Base-by-base conservation (phyloP, 805 yeast genomes). In the Pichia rugopelliculosa region DNA sequence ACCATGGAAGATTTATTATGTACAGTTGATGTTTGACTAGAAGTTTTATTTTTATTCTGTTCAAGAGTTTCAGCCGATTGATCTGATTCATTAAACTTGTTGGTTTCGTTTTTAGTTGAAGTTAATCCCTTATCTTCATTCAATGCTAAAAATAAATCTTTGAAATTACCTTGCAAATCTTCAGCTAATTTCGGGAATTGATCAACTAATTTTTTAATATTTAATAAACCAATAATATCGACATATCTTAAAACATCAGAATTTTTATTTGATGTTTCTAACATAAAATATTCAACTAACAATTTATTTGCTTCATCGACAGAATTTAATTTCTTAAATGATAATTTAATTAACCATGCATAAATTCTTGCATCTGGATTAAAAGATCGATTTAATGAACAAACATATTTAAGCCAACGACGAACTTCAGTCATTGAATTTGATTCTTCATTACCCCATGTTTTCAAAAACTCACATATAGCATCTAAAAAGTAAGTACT, bases 391-490 rank as follows among this genome's bases (percentile, higher is more conserved):
- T 59, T 51, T 12, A 54, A 24, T 3, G 51, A 36, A 10, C 49
- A 39, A 33, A 56, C 55, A 9, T 56, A 53, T 24, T 53, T 55
- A 8, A 64, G 40, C 68, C 68, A 64, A 6, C 45, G 39, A 15
- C 51, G 51, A 15, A 62, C 46, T 30, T 55, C 59, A 3, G 39
- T 45, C 48, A 60, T 54, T 15, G 52, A 44, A 39, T 55, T 59
- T 7, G 50, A 40, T 37, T 58, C 58, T 42, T 56, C 58, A 24
- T 52, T 66, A 64, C 62, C 65, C 67, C 67, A 64, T 13, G 51
- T 49, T 39, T 53, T 52, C 42, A 87, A 65, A 61, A 79, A 87
- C 57, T 78, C 78, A 66, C 87, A 87, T 51, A 84, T 71, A 34
- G 86, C 85, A 54, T 81, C 79, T 22, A 80, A 71, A 53, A 85